phyloP scores from a whole-genome alignment of 129 eudicot species.

The Helianthus tuberosus region DNA sequence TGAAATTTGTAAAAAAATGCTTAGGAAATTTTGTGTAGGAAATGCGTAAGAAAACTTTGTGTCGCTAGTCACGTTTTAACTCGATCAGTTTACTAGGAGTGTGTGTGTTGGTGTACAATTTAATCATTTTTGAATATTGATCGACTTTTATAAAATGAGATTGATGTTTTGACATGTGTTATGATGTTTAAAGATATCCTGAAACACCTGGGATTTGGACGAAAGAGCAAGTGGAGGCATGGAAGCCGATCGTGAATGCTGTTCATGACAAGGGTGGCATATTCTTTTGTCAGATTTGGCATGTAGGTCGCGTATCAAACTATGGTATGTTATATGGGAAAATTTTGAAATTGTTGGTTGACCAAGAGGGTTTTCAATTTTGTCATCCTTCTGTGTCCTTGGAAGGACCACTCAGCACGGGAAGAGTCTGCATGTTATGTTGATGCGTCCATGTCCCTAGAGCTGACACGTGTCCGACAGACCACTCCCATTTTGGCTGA shows the following conservation, averaged over 20 bases:
- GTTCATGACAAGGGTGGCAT: slow-evolving; percentile 58
- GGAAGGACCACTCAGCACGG: too few relatives aligned
- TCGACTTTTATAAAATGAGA: neutral
- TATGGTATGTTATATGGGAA: slow-evolving; percentile 28
- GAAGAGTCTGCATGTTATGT: too few relatives aligned
- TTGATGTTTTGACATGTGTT: neutral
- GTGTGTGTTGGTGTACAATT: neutral
- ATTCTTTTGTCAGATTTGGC: slow-evolving; percentile 58
- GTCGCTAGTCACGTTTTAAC: too few relatives aligned
- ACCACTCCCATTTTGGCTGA: too few relatives aligned
- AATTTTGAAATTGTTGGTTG: too few relatives aligned
- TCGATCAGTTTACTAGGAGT: too few relatives aligned
- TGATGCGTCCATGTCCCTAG: too few relatives aligned
- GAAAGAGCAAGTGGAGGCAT: slow-evolving; percentile 59
- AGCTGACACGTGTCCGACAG: too few relatives aligned
- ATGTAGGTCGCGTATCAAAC: slow-evolving; percentile 52
- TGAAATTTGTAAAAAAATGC: neutral
- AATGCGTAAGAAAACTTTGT: too few relatives aligned
- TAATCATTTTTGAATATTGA: neutral
- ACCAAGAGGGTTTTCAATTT: too few relatives aligned
- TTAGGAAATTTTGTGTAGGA: too few relatives aligned
- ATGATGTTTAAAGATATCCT: slow-evolving; percentile 33
- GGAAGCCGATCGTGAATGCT: slow-evolving; percentile 64
- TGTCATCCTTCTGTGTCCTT: too few relatives aligned
- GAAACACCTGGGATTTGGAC: slow-evolving; percentile 65